A percentile compares a stretch with the other conserved stretches of the same genome.
Conservation (phyloP, 1,284 basidiomycete genomes). For the Phaffia rhodozyma region DNA sequence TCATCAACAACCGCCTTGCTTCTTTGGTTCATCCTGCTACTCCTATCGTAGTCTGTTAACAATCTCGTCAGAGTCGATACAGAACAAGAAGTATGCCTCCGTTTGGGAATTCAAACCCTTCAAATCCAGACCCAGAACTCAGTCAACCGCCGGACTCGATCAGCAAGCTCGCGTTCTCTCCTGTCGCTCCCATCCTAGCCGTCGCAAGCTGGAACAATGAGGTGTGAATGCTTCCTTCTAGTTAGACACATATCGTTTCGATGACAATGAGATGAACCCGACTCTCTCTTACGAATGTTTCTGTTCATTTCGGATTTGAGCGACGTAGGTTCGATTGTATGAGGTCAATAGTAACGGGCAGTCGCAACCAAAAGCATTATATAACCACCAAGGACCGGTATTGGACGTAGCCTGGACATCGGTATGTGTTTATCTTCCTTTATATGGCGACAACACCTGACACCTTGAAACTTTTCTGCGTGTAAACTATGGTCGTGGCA, state of each 20-base stretch:
- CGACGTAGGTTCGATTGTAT: constrained; percentile 42
- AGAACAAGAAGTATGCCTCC: background rate
- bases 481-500: too few relatives aligned
- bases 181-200: constrained; percentile 57
- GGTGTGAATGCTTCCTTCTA: constrained; percentile 11
- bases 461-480: too few relatives aligned
- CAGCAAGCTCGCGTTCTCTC: constrained; percentile 52
- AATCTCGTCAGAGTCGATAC: too few relatives aligned
- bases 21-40: too few relatives aligned
- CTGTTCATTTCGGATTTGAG: background rate
- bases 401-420: constrained; percentile 73
- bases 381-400: constrained; percentile 69
- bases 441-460: too few relatives aligned
- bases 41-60: too few relatives aligned
- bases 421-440: constrained; percentile 25
- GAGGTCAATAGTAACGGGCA: constrained; percentile 42
- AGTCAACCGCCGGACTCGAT: constrained; percentile 62
- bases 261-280: background rate
- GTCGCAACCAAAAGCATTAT: constrained; percentile 65
- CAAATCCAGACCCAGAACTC: constrained; percentile 52
- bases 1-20: too few relatives aligned
- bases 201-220: constrained; percentile 69
- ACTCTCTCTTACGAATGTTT: too few relatives aligned
- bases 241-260: background rate
- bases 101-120: background rate